These are phyloP conservation scores for Coniferiporia weirii DNA, from an alignment of 1,284 basidiomycete genomes.

Conservation along the genomic window DNA sequence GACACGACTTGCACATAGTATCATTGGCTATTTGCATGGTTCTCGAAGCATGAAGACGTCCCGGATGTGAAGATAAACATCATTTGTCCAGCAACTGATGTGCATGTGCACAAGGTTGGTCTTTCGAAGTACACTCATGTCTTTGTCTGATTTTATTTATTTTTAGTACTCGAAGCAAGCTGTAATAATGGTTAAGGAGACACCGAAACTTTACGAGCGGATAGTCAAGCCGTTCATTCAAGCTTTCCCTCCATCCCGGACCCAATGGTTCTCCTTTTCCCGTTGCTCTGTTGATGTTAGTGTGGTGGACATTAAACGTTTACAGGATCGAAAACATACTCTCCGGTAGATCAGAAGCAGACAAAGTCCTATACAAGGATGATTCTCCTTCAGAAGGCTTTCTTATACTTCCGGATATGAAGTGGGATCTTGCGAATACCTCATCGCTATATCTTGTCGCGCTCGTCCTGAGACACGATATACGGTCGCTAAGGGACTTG, in stretches of 20 bases:
- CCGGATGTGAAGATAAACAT: conserved; percentile 63
- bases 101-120: conserved; percentile 72
- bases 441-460: conserved; percentile 73
- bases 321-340: conserved; percentile 86
- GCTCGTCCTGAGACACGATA: conserved; percentile 49
- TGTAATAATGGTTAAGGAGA: conserved; percentile 73
- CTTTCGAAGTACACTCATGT: background rate
- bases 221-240: conserved; percentile 79
- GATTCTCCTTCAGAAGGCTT: conserved; percentile 55
- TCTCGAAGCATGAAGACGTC: conserved; percentile 28
- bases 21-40: conserved; percentile 42
- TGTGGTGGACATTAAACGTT: background rate
- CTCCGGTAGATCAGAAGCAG: conserved; percentile 72
- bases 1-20: conserved; percentile 27
- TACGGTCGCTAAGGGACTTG: conserved; percentile 72
- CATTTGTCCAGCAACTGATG: conserved; percentile 78
- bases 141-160: background rate
- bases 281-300: background rate
- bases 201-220: conserved; percentile 63
- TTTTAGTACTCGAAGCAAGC: conserved; percentile 75
- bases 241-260: conserved; percentile 66
- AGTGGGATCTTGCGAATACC: conserved; percentile 83
- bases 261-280: conserved; percentile 62
- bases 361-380: conserved; percentile 69
- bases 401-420: conserved; percentile 86